Evolutionary conservation across 345 rosid genomes (phyloP).

Genomic region (Combretum micranthum): DNA sequence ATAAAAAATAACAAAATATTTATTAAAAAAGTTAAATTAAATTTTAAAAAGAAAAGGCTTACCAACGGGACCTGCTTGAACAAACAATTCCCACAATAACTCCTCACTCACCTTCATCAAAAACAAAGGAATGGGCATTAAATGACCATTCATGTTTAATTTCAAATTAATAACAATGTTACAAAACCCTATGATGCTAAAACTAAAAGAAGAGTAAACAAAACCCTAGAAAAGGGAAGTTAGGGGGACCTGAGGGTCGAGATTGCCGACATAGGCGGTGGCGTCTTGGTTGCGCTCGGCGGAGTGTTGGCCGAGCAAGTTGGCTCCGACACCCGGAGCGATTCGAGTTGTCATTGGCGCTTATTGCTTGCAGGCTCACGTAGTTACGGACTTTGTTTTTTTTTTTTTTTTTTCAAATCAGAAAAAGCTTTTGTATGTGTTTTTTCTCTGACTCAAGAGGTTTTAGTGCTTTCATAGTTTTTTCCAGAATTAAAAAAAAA

Average conservation of each 20-base stretch:
- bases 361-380: too few species aligned
- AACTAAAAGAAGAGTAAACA: neutral
- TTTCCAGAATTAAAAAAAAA: too few species aligned
- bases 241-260: constrained; percentile 63
- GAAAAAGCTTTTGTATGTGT: too few species aligned
- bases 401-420: too few species aligned
- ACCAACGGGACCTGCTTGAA: constrained; percentile 99
- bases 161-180: too few species aligned
- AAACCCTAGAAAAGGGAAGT: neutral
- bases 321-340: constrained; percentile 98
- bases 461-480: too few species aligned
- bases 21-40: too few species aligned
- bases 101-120: constrained; percentile 59
- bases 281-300: constrained; percentile 98
- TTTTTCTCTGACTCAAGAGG: too few species aligned
- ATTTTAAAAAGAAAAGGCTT: constrained; percentile 2
- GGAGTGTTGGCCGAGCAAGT: constrained; percentile 94
- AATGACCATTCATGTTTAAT: too few species aligned
- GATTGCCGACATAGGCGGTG: constrained; percentile 87
- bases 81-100: constrained; percentile 92
- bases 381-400: too few species aligned
- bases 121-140: neutral
- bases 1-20: too few species aligned
- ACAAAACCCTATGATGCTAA: too few species aligned
- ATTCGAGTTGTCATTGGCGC: constrained; percentile 75